Evolutionary conservation across 2,329 filamentous ascomycete genomes (phyloP).

Genomic region (Apiospora marii): DNA sequence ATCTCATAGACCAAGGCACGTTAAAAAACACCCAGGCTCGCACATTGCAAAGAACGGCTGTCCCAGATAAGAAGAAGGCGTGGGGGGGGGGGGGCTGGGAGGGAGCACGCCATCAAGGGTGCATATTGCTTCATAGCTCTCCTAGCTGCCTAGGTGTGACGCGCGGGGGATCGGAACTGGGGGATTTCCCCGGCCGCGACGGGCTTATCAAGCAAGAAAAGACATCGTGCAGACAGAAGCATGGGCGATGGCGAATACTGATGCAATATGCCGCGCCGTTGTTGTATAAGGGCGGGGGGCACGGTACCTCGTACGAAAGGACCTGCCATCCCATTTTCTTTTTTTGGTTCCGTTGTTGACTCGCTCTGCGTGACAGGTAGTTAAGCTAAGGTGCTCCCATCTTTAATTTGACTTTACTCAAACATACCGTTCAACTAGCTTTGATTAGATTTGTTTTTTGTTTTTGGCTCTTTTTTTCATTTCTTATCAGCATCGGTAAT

Average conservation of each 20-base stretch:
- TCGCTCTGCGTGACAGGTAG: not conserved
- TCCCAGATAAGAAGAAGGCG: not conserved
- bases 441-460: not conserved
- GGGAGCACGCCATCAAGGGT: not conserved
- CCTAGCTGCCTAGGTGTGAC: not conserved
- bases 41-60: not conserved
- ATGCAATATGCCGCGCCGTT: not conserved
- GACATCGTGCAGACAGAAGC: not conserved
- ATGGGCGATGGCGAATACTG: slow-evolving; percentile 11
- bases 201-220: not conserved
- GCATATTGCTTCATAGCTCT: slow-evolving; percentile 1
- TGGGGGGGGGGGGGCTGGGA: not conserved
- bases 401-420: not conserved
- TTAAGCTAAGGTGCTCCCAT: too few species aligned
- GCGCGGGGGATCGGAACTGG: not conserved
- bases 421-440: not conserved
- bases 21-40: not conserved
- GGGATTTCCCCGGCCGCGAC: not conserved
- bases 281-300: not conserved
- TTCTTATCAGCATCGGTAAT: not conserved
- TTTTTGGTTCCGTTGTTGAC: not conserved
- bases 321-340: not conserved
- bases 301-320: not conserved
- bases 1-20: not conserved
- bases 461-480: not conserved